Evolutionary conservation across 768 basidiomycete genomes (phyloP).

Genomic region (Podaxis sp.): DNA sequence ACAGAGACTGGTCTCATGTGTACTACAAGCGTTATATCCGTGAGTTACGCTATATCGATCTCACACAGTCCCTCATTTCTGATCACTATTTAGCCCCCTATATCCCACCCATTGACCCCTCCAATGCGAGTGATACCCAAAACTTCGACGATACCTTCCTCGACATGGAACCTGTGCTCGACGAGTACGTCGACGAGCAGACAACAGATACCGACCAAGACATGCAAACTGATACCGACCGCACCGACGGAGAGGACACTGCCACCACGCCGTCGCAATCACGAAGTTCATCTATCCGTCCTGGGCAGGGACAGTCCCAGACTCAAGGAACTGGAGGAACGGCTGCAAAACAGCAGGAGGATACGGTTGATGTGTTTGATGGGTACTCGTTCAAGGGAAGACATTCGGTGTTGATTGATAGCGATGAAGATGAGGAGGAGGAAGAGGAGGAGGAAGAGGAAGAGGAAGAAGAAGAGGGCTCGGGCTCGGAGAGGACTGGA

Average conservation of each 20-base stretch:
- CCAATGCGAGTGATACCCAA: slow-evolving; percentile 92
- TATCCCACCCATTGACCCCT: slow-evolving; percentile 88
- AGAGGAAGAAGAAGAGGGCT: slow-evolving; percentile 27
- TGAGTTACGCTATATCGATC: slow-evolving; percentile 38
- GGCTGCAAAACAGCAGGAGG: slow-evolving; percentile 35
- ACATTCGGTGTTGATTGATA: slow-evolving; percentile 75
- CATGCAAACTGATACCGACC: slow-evolving; percentile 54
- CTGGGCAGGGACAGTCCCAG: slow-evolving; percentile 16
- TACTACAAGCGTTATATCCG: slow-evolving; percentile 94
- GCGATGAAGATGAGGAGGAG: slow-evolving; percentile 61
- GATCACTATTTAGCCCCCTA: slow-evolving; percentile 66
- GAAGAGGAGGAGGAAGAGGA: slow-evolving; percentile 39
- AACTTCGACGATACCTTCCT: slow-evolving; percentile 98
- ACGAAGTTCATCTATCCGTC: slow-evolving; percentile 69
- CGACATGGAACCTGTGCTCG: slow-evolving; percentile 91
- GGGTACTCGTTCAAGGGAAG: slow-evolving; percentile 93
- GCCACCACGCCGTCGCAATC: slow-evolving; percentile 81
- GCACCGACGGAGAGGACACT: slow-evolving; percentile 73
- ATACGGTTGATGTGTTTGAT: slow-evolving; percentile 80
- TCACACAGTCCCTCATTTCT: not conserved
- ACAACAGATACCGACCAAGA: slow-evolving; percentile 45
- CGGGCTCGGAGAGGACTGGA: slow-evolving; percentile 22
- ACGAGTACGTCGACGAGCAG: slow-evolving; percentile 62
- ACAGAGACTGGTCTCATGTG: slow-evolving; percentile 91
- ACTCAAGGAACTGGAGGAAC: slow-evolving; percentile 12